A percentile compares a stretch with the other conserved stretches of the same genome.
Conservation (phyloP, 768 basidiomycete genomes). For the Calocybe indica region DNA sequence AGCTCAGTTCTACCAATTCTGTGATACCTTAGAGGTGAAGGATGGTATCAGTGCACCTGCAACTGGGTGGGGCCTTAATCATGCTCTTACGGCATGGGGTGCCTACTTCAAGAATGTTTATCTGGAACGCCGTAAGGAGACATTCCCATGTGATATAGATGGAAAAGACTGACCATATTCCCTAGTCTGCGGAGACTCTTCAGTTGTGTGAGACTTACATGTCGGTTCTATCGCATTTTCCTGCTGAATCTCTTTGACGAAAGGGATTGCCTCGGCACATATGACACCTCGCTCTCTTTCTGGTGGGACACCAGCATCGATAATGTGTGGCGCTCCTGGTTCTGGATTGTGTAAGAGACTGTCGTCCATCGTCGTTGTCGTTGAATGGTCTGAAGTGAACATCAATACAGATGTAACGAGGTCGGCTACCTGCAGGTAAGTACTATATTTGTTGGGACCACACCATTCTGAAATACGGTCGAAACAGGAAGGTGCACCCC, state of each 20-base stretch:
- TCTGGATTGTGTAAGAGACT: slow-evolving; percentile 55
- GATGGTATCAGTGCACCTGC: slow-evolving; percentile 43
- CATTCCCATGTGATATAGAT: neutral
- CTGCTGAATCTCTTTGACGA: no score
- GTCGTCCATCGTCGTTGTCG: slow-evolving; percentile 1
- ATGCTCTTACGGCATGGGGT: slow-evolving; percentile 58
- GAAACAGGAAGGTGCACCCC: slow-evolving; percentile 36
- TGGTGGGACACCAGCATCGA: slow-evolving; percentile 54
- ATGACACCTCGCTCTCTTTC: slow-evolving; percentile 29
- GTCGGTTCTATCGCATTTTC: no score
- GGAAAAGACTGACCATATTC: neutral
- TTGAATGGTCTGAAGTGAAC: neutral
- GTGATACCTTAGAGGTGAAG: slow-evolving; percentile 64
- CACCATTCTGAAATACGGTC: neutral
- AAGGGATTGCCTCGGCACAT: slow-evolving; percentile 38
- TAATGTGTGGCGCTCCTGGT: slow-evolving; percentile 58
- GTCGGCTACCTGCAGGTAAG: slow-evolving; percentile 52
- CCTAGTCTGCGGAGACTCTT: slow-evolving; percentile 45
- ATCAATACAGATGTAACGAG: slow-evolving; percentile 54
- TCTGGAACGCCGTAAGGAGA: slow-evolving; percentile 34
- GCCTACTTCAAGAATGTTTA: slow-evolving; percentile 50
- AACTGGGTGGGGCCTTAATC: slow-evolving; percentile 54
- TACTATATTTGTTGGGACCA: neutral
- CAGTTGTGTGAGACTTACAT: slow-evolving; percentile 37
- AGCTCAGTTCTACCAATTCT: slow-evolving; percentile 52